Conservation (phyloP, 176 grass and related monocot species). For the Eremochloa ophiuroides region DNA sequence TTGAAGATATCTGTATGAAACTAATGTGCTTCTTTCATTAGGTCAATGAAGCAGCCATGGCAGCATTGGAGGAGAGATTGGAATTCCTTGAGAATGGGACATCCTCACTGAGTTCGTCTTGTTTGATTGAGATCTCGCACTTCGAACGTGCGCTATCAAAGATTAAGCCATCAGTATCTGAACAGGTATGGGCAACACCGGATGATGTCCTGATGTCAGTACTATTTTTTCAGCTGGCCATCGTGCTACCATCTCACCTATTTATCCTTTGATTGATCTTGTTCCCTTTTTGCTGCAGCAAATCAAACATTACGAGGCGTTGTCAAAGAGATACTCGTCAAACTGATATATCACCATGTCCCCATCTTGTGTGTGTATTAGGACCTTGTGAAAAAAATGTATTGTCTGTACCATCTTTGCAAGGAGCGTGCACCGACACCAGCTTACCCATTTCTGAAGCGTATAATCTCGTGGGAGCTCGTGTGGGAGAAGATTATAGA, state of each 20-base stretch:
- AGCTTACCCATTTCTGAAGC: neutral
- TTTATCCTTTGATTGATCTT: neutral
- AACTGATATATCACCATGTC: neutral
- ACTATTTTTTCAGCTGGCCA: neutral
- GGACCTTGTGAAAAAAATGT: neutral
- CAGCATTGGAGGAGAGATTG: conserved; percentile 53
- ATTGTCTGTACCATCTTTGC: neutral
- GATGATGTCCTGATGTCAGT: neutral
- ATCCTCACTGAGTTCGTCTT: conserved; percentile 31
- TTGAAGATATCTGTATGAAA: neutral
- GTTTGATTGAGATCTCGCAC: conserved; percentile 44
- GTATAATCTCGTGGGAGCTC: neutral
- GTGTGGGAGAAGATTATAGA: neutral
- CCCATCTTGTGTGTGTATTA: neutral
- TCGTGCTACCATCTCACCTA: neutral
- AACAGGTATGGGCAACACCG: conserved; percentile 41
- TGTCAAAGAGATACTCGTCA: conserved; percentile 45
- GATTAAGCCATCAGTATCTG: conserved; percentile 70
- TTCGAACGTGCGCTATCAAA: conserved; percentile 60
- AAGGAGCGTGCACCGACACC: neutral
- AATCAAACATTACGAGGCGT: conserved; percentile 47
- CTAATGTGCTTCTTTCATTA: conserved; percentile 23
- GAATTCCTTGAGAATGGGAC: conserved; percentile 39
- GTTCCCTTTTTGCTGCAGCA: conserved; percentile 30
- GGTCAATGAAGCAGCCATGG: conserved; percentile 91